These are phyloP conservation scores for Psophocarpus tetragonolobus DNA, from an alignment of 306 rosid species.

Conservation along the genomic window DNA sequence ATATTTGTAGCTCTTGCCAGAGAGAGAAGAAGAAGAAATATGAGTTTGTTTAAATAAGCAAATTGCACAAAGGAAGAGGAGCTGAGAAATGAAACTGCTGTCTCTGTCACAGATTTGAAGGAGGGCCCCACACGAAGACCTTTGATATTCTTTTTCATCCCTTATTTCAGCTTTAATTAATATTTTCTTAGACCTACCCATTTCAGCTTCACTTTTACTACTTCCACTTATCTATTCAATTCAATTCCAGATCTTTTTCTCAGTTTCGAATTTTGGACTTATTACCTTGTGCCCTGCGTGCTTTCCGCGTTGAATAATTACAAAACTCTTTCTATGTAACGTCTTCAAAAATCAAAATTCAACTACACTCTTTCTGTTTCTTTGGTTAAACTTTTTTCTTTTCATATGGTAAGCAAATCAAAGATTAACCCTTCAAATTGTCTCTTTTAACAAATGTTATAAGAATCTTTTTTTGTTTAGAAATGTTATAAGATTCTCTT, in stretches of 20 bases:
- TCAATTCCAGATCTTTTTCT: background rate
- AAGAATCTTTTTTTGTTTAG: too few relatives aligned
- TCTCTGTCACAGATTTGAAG: slow-evolving; percentile 84
- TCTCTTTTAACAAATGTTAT: too few relatives aligned
- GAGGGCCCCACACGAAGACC: slow-evolving; percentile 76
- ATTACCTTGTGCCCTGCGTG: slow-evolving; percentile 5
- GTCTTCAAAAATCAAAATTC: background rate
- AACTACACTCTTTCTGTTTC: background rate
- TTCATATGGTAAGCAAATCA: too few relatives aligned
- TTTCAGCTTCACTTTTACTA: slow-evolving; percentile 45
- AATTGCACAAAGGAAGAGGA: slow-evolving; percentile 25
- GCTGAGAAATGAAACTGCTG: slow-evolving; percentile 68
- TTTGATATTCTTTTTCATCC: slow-evolving; percentile 57
- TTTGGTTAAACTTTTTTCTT: background rate
- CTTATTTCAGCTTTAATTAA: slow-evolving; percentile 48
- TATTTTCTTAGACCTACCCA: slow-evolving; percentile 45
- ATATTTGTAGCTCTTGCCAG: slow-evolving; percentile 38
- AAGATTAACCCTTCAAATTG: too few relatives aligned
- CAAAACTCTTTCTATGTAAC: background rate
- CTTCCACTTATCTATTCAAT: slow-evolving; percentile 23
- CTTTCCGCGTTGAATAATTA: background rate
- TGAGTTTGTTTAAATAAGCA: slow-evolving; percentile 58
- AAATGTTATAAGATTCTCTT: too few relatives aligned
- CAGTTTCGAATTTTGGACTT: slow-evolving; percentile 30
- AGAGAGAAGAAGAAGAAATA: background rate